Evolutionary conservation across 2,329 filamentous ascomycete species (phyloP), one percentile per base, ranked within the genome.

Genomic region (Neophaeococcomyces aloes): DNA sequence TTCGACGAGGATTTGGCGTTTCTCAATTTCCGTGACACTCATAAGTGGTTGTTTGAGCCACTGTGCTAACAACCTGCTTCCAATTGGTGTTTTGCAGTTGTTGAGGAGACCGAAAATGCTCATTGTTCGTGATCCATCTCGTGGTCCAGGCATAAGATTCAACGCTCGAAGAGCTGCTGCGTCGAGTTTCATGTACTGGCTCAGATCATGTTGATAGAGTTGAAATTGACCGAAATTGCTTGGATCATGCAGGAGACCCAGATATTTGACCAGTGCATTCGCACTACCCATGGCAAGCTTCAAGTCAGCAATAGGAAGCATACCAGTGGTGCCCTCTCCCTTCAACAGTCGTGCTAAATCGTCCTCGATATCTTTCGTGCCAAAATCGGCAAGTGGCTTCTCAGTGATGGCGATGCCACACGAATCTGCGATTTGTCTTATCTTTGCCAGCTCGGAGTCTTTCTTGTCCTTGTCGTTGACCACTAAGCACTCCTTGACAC

Each of bases 21-120:
- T 83, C 63, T 94, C 83, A 41, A 98, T 96, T 45, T 94, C 88
- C 2, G 74, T 71, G 50, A 86, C 78, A 65, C 76, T 86, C 91
- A 98, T 98, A 30, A 98, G 67, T 0, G 91, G 91, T 62, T 98
- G 91, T 65, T 98, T 98, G 42, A 98, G 70, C 91, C 91, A 98
- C 60, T 98, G 93, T 1, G 89, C 82, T 23, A 98, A 70, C 46
- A 98, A 64, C 37, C 93, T 76, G 57, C 88, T 94, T 11, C 91
- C 91, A 1, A 94, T 80, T 0, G 91, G 86, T 1, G 91, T 98
- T 63, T 94, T 96, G 78, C 91, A 98, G 63, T 96, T 88, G 57
- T 98, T 96, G 32, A 98, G 71, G 14, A 98, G 69, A 0, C 91
- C 91, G 56, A 85, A 98, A 41, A 98, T 63, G 59, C 88, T 96